A percentile compares a stretch with the other conserved stretches of the same genome.
Conservation (phyloP, 1,284 basidiomycete species). For the Moniliophthora roreri region DNA sequence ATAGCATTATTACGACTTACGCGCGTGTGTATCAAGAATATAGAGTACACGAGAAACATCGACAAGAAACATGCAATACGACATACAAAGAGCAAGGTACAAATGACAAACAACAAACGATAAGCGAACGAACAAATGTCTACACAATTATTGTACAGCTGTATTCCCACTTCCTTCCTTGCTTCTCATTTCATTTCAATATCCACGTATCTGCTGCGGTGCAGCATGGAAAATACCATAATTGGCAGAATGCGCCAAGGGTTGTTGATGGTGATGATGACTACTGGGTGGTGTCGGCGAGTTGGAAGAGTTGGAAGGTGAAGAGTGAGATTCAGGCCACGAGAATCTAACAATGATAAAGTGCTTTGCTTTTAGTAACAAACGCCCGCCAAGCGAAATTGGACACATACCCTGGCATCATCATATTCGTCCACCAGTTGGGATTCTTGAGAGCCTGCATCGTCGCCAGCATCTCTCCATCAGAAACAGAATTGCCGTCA, state of each 20-base stretch:
- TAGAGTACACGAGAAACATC: neutral
- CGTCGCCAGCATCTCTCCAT: conserved; percentile 64
- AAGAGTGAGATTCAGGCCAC: conserved; percentile 24
- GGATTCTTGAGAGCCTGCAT: conserved; percentile 73
- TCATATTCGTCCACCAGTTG: conserved; percentile 72
- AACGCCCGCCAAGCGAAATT: neutral
- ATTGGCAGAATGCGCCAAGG: neutral
- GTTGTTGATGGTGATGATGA: neutral
- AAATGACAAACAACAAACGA: neutral
- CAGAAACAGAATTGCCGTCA: conserved; percentile 37
- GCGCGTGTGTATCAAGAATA: neutral
- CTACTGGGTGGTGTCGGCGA: conserved; percentile 3
- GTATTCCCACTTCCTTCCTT: no score
- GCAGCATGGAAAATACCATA: conserved; percentile 16
- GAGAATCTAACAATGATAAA: conserved; percentile 20
- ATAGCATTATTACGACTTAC: no score
- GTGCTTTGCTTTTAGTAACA: neutral
- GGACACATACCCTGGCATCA: conserved; percentile 74
- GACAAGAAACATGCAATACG: no score
- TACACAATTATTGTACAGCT: no score
- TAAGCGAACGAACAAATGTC: neutral
- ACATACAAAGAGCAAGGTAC: neutral
- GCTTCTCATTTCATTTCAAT: no score
- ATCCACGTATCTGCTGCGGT: conserved; percentile 6
- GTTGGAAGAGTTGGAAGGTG: conserved; percentile 11